Base-by-base conservation (phyloP, 2,329 filamentous ascomycete genomes). In the Colletotrichum musae region DNA sequence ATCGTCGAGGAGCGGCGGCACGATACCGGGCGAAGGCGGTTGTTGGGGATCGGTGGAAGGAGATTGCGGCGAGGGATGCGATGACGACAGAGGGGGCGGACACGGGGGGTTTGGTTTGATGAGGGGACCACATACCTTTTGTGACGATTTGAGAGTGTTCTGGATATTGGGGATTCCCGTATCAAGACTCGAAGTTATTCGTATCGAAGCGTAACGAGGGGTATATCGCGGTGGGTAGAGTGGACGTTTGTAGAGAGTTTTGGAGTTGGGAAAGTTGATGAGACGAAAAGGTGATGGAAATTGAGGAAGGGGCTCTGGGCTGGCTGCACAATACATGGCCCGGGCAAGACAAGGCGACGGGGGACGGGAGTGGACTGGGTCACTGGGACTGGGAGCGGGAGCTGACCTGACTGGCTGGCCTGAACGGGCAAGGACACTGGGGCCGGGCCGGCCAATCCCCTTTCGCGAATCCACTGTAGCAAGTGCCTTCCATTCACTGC, bases 31-130 rank as follows among this genome's bases (percentile, higher is more conserved):
- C 52, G 43, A 48, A 21, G 45, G 48, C 58, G 68, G 64, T 62
- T 70, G 64, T 68, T 68, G 64, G 52, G 67, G 26, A 62, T 63
- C 58, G 50, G 64, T 62, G 53, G 63, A 64, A 64, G 58, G 62
- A 66, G 56, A 66, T 58, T 68, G 58, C 68, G 64, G 68, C 68
- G 74, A 72, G 75, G 74, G 72, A 73, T 75, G 75, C 75, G 79
- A 82, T 82, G 80, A 81, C 80, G 80, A 82, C 78, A 81, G 80
- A 77, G 78, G 77, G 76, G 73, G 32, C 28, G 28, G 28, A 75
- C 72, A 74, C 73, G 74, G 75, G 75, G 77, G 71, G 32, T 48
- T 47, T 18, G 54, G 10, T 36, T 24, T 24, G 21, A 24, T 24
- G 21, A 63, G 57, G 63, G 64, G 64, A 70, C 71, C 62, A 73